Evolutionary conservation across 345 rosid genomes (phyloP), one percentile per base, ranked within the genome.

Genomic region (Reutealis trisperma): DNA sequence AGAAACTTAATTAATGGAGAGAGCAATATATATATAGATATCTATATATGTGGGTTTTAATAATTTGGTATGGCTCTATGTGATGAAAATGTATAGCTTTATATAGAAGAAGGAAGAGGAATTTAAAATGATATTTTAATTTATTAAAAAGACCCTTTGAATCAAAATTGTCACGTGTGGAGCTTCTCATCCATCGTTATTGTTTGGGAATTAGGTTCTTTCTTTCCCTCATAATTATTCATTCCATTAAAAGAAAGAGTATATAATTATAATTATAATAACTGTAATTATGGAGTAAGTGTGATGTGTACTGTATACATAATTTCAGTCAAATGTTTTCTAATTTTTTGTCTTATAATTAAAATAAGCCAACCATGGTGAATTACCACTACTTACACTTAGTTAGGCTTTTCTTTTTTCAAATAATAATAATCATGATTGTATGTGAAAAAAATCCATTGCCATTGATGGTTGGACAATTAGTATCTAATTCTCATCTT

Each of bases 201-300:
- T 85, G 77, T 60, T 27, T 59, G 79, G 62, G 89, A 81, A 87
- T 87, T 55, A 14, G 85, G 82, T 87, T 87, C 89, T 63, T 32
- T 16, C 25, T 27, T 55, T 6, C 44, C 45, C 47, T 61, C 57
- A 49, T 77, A 19, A 77, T 63, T 37, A 71, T 57, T 67, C 59
- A 30, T 77, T 68, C 49, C 73, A 65, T 70, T 73, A 18, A 25
- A 30, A 62, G 65, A 27, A 27, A n/a, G 41, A 13, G 44, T 2
- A 54, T 49, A 61, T 34, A 37, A 47, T 13, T 49, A 51, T 14
- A 51, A 8, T 47, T 51, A 2, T 12, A 15, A 51, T 14, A 51
- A 8, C 9, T 51, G 0, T 12, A 15, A 54, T 14, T 70, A 70
- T 66, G 45, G 70, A 41, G 51, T 41, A 41, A 64, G 67, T 37